Evolutionary conservation across 176 grass and related monocot genomes (phyloP).

Genomic region (Juncus effusus): DNA sequence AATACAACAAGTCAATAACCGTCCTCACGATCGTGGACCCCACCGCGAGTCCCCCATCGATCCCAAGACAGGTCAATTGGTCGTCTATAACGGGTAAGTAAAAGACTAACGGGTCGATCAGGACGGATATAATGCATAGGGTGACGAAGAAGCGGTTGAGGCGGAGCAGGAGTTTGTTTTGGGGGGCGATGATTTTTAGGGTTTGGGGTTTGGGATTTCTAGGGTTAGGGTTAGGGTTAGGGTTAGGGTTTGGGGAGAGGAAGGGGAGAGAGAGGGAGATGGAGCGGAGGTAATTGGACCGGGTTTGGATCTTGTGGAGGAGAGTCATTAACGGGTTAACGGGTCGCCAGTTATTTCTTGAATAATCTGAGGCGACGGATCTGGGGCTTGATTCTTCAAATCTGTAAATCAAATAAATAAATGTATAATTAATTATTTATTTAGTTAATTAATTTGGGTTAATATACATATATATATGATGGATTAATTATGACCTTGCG

Average conservation of each 20-base stretch:
- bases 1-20: slow-evolving; percentile 72
- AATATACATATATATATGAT: background rate
- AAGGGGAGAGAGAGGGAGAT: slow-evolving; percentile 11
- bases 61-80: slow-evolving; percentile 44
- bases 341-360: slow-evolving; percentile 30
- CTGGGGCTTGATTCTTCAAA: slow-evolving; percentile 75
- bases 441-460: background rate
- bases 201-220: slow-evolving; percentile 31
- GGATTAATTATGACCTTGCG: slow-evolving; percentile 34
- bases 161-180: slow-evolving; percentile 55
- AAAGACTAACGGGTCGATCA: slow-evolving; percentile 77
- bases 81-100: slow-evolving; percentile 58
- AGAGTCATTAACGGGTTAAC: slow-evolving; percentile 35
- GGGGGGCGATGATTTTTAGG: slow-evolving; percentile 61
- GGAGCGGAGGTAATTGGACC: background rate
- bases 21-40: slow-evolving; percentile 61
- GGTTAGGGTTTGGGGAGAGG: slow-evolving; percentile 9
- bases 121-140: slow-evolving; percentile 74
- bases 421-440: background rate
- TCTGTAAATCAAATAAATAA: slow-evolving; percentile 40
- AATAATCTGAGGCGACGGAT: slow-evolving; percentile 20
- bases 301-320: slow-evolving; percentile 12
- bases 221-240: slow-evolving; percentile 37
- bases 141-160: slow-evolving; percentile 74
- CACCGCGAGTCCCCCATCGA: slow-evolving; percentile 60